phyloP scores from a whole-genome alignment of 108 stramenopile genomes.

The Cyclotella cryptica region DNA sequence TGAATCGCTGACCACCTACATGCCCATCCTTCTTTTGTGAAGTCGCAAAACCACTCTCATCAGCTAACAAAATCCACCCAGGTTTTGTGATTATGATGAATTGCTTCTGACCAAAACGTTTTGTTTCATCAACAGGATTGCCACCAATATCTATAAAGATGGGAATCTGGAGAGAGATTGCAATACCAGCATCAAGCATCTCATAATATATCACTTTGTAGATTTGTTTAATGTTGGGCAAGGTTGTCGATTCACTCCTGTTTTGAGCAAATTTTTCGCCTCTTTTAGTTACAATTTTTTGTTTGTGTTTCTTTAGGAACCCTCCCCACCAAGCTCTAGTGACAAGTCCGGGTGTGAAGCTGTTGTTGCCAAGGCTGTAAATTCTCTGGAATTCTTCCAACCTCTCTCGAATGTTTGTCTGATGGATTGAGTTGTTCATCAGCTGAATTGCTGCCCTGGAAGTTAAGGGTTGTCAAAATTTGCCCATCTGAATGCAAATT shows the following conservation, averaged over 20 bases:
- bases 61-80: constrained; percentile 2
- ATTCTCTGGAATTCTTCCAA: background rate
- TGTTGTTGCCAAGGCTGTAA: background rate
- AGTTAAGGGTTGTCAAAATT: background rate
- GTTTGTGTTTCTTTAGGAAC: constrained; percentile 3
- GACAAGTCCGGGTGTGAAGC: background rate
- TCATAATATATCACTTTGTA: constrained; percentile 27
- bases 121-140: background rate
- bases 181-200: constrained; percentile 28
- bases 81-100: constrained; percentile 5
- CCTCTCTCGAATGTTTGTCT: background rate
- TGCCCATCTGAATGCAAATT: background rate
- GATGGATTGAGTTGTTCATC: background rate
- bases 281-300: constrained; percentile 11
- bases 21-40: too few relatives aligned
- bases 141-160: background rate
- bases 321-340: constrained; percentile 8
- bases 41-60: background rate
- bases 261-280: constrained; percentile 11
- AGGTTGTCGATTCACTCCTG: constrained; percentile 16
- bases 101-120: too few relatives aligned
- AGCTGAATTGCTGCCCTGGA: background rate
- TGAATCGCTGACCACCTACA: background rate
- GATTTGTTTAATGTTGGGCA: too few relatives aligned
- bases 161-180: background rate